Base-by-base conservation (phyloP, 1,139 yeast genomes). In the Tardiomyces depauwii region DNA sequence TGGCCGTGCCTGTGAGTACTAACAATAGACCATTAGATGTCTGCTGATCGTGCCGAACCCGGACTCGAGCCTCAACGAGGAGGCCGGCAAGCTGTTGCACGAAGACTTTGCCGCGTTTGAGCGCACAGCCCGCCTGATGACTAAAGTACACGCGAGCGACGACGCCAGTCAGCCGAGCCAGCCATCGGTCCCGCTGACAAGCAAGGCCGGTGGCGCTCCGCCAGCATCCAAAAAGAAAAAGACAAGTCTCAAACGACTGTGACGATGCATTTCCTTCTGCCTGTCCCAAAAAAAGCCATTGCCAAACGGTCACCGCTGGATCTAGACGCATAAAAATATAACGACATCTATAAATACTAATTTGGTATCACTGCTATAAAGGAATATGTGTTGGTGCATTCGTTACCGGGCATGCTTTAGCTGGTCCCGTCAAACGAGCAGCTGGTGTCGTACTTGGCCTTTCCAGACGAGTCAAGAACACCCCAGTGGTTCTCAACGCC, bases 401-500 rank as follows among this genome's bases (percentile, higher is more conserved):
- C n/a, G n/a, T n/a, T n/a, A n/a, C n/a, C n/a, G n/a, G n/a, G n/a
- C n/a, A n/a, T n/a, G n/a, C n/a, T n/a, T 30, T 13, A 30, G 36
- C 5, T 11, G 36, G n/a, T 21, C 5, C 36, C 36, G 36, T 12
- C 16, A 10, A 47, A 51, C 39, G 45, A 39, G 54, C 63, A 57
- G 44, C 44, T 44, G 39, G 63, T 53, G 48, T 58, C 53, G 51
- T 57, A 65, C 58, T 65, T 65, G 46, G 66, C 60, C 32, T 47
- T 50, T 30, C 66, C 64, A 66, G 76, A 67, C 60, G 72, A 56
- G 56, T 79, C 82, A 72, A 81, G 83, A 51, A 85, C 83, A 73
- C 96, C 96, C 95, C 95, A 88, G 74, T 85, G 78, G 66, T 82
- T 80, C 73, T 88, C 96, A 56, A 86, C 95, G 61, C 80, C 89